phyloP scores from a whole-genome alignment of 2,329 filamentous ascomycete species.

The Purpureocillium takamizusanense region DNA sequence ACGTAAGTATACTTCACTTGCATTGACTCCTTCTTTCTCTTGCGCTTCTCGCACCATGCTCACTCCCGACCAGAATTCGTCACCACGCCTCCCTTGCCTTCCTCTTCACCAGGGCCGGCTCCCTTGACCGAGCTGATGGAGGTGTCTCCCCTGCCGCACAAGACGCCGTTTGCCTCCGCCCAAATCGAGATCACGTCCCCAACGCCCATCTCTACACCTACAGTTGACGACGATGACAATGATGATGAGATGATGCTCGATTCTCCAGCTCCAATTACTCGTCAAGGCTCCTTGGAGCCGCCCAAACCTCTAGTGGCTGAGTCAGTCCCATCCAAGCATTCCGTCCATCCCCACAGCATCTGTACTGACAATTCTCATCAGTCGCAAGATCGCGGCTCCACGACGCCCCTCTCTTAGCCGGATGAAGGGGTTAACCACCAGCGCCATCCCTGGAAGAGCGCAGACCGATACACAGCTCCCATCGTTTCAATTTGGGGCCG shows the following conservation, averaged over 20 bases:
- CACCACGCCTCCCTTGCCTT: constrained; percentile 73
- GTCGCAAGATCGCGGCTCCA: constrained; percentile 57
- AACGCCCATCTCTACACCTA: constrained; percentile 47
- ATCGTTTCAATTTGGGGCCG: constrained; percentile 63
- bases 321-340: constrained; percentile 30
- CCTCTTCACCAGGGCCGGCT: constrained; percentile 64
- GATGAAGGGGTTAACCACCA: constrained; percentile 66
- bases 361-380: constrained; percentile 25
- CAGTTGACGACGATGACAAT: constrained; percentile 14
- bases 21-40: constrained; percentile 1
- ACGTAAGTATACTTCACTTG: constrained; percentile 16
- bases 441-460: constrained; percentile 50
- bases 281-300: constrained; percentile 38
- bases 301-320: constrained; percentile 40
- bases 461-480: constrained; percentile 58
- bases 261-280: constrained; percentile 42
- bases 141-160: constrained; percentile 86
- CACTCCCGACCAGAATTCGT: constrained; percentile 48
- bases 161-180: constrained; percentile 53
- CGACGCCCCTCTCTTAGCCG: constrained; percentile 67
- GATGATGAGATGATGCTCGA: constrained; percentile 45
- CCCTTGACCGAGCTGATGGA: constrained; percentile 73
- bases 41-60: constrained; percentile 4
- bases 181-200: constrained; percentile 65
- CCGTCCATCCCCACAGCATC: constrained; percentile 7